A percentile compares a stretch with the other conserved stretches of the same genome.
phyloP scores from a whole-genome alignment of 306 rosid genomes.

The Cicer yamashitae region DNA sequence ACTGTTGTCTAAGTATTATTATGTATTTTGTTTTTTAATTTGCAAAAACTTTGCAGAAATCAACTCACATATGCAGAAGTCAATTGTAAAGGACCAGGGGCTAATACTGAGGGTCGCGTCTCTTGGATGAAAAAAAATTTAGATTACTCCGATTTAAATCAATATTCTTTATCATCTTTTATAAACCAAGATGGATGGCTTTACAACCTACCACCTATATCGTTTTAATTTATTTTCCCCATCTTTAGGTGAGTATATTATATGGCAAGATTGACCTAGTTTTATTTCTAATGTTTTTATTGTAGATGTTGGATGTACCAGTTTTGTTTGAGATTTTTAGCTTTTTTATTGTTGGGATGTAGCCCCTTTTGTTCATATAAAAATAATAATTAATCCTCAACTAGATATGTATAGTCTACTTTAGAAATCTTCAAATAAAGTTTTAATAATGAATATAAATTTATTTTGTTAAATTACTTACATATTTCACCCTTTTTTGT shows the following conservation, averaged over 20 bases:
- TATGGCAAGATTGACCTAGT: too few species aligned
- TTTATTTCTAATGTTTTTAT: too few species aligned
- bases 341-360: too few species aligned
- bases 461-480: not conserved
- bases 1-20: too few species aligned
- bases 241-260: too few species aligned
- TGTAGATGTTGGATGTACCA: too few species aligned
- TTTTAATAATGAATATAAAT: too few species aligned
- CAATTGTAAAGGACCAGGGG: not conserved
- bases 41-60: not conserved
- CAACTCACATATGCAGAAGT: not conserved
- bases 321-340: too few species aligned
- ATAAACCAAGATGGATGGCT: not conserved
- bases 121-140: not conserved
- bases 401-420: not conserved
- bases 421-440: too few species aligned
- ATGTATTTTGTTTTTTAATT: not conserved
- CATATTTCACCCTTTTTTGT: not conserved
- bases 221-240: not conserved
- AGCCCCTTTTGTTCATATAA: too few species aligned
- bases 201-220: not conserved
- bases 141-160: not conserved
- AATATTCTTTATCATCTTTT: not conserved
- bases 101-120: not conserved
- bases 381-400: too few species aligned